Evolutionary conservation across 2,329 filamentous ascomycete species (phyloP).

Genomic region (Cryphonectria radicalis): DNA sequence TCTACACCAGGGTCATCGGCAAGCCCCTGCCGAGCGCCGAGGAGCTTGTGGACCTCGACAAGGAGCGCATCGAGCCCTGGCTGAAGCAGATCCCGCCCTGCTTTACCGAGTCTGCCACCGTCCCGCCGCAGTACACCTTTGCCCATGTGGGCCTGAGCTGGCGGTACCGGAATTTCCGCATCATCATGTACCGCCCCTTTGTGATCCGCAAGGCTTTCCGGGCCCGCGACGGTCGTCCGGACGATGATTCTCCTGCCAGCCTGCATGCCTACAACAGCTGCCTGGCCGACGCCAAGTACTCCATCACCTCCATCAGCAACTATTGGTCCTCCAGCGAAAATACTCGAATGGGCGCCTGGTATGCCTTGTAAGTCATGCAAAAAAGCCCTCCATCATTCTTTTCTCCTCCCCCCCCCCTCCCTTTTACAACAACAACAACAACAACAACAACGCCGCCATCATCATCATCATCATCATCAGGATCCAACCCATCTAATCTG

Average conservation of each 20-base stretch:
- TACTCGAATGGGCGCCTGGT: conserved; percentile 49
- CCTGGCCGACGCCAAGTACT: conserved; percentile 46
- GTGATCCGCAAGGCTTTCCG: conserved; percentile 45
- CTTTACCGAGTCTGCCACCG: conserved; percentile 39
- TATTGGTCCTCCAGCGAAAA: conserved; percentile 45
- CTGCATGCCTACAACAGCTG: conserved; percentile 42
- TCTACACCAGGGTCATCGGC: conserved; percentile 51
- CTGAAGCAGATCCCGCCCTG: conserved; percentile 41
- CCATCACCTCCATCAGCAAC: conserved; percentile 43
- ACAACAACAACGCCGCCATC: neutral
- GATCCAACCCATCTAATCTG: neutral
- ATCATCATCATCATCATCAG: neutral
- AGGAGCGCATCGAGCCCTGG: conserved; percentile 45
- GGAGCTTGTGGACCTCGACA: conserved; percentile 47
- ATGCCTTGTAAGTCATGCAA: conserved; percentile 39
- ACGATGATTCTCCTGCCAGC: conserved; percentile 30
- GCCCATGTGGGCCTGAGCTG: conserved; percentile 49
- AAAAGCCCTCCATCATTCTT: neutral
- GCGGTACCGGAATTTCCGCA: conserved; percentile 49
- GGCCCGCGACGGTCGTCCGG: conserved; percentile 31
- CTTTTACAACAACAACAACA: neutral
- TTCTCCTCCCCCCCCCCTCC: no score
- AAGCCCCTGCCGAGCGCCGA: conserved; percentile 46
- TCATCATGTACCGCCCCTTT: conserved; percentile 53
- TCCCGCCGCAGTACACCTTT: conserved; percentile 44